Base-by-base conservation (phyloP, 1,139 yeast species). In the Yamadazyma kanchanaburiensis region DNA sequence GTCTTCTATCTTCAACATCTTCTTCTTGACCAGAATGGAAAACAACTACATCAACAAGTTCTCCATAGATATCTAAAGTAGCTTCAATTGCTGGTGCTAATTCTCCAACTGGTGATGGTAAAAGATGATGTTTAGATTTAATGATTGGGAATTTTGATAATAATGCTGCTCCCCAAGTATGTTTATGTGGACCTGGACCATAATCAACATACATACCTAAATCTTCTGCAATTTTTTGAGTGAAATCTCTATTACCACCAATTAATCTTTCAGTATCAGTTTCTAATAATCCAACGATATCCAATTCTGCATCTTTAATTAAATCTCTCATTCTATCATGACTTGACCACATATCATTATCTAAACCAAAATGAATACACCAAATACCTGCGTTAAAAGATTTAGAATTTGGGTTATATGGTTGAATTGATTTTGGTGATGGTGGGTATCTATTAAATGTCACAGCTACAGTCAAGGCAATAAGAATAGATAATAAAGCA, bases 21-120 rank as follows among this genome's bases (percentile, higher is more conserved):
- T 91, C 98, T 57, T 91, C 97, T 61, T 91, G 98, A 5, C 98
- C 98, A 28, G 94, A 80, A 58, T 91, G 98, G 83, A 91, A 91
- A 15, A 91, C 98, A 35, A 91, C 94, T 22, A 91, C 84, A 53
- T 91, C 98, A 12, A 91, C 86, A 19, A 69, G 51, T 49, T 80
- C 82, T 12, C 96, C 96, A 55, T 87, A 89, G 21, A 91, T 84
- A 44, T 88, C 94, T 42, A 91, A 64, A 2, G 97, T 89, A 2
- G 98, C 98, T 56, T 84, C 95, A 42, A 91, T 91, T 1, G 96
- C 98, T 4, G 98, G 98, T 0, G 98, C 98, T 37, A 91, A 69
- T 63, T 91, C 98, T 22, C 98, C 98, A 18, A 86, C 96, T 3
- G 98, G 98, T 2, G 96, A 65, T 6, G 98, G 97, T 39, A 91